phyloP scores from a whole-genome alignment of 805 yeast genomes.

The Zygotorulaspora chibaensis region DNA sequence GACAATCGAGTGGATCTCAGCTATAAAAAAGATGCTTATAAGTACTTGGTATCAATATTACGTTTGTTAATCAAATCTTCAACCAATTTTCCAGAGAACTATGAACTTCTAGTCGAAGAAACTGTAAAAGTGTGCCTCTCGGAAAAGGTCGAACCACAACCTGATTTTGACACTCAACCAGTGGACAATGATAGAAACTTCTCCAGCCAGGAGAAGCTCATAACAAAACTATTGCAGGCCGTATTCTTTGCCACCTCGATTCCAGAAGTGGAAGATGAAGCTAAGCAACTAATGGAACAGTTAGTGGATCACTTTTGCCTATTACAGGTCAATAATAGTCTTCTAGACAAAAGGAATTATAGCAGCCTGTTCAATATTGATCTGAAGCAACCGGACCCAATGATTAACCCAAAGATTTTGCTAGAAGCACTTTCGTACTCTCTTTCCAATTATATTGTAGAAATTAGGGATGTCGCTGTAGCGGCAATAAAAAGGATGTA shows the following conservation, averaged over 20 bases:
- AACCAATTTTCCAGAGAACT: constrained; percentile 38
- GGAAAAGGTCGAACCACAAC: constrained; percentile 27
- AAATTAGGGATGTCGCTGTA: constrained; percentile 68
- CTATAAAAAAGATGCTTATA: constrained; percentile 74
- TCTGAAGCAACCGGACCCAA: constrained; percentile 73
- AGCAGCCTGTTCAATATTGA: constrained; percentile 68
- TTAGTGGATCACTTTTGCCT: constrained; percentile 76
- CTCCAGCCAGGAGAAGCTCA: constrained; percentile 59
- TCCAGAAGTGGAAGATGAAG: constrained; percentile 66
- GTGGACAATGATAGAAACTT: constrained; percentile 47
- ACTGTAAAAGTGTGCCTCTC: constrained; percentile 43
- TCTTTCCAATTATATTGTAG: constrained; percentile 66
- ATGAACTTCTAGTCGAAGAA: constrained; percentile 42
- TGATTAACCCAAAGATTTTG: constrained; percentile 63
- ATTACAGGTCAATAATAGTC: constrained; percentile 68
- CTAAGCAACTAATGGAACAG: constrained; percentile 55
- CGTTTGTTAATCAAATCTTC: constrained; percentile 55
- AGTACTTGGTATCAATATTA: constrained; percentile 61
- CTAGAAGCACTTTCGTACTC: constrained; percentile 76
- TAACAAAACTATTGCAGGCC: constrained; percentile 60
- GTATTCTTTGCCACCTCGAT: constrained; percentile 73
- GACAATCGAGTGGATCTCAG: constrained; percentile 55
- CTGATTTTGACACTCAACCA: constrained; percentile 39
- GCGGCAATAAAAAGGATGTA: constrained; percentile 60
- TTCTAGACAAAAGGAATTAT: constrained; percentile 62